A percentile compares a stretch with the other conserved stretches of the same genome.
Conservation (phyloP, 305 asterid species). For the Petunia hybrid region DNA sequence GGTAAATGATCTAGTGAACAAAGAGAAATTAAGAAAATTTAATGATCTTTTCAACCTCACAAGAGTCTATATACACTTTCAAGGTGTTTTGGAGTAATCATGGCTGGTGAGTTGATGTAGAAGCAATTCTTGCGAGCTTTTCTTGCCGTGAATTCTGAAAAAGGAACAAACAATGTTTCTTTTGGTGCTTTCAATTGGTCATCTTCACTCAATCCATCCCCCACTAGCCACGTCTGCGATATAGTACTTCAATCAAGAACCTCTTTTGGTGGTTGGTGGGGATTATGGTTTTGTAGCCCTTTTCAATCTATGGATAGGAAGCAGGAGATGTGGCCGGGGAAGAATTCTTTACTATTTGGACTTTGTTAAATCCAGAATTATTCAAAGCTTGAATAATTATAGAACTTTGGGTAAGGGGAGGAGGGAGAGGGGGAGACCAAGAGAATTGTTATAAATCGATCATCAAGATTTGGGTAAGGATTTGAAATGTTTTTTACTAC, state of each 20-base stretch:
- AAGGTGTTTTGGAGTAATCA: conserved; percentile 71
- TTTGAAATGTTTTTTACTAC: neutral
- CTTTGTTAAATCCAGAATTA: no score
- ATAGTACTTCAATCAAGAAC: neutral
- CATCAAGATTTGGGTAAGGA: neutral
- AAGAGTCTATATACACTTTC: conserved; percentile 71
- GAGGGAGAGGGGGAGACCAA: no score
- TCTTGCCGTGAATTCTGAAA: conserved; percentile 69
- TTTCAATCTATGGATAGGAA: no score
- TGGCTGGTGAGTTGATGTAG: conserved; percentile 70
- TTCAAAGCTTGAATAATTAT: no score
- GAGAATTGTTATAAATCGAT: neutral
- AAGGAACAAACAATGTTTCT: conserved; percentile 75
- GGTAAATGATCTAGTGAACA: neutral
- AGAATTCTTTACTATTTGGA: no score
- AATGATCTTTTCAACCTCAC: conserved; percentile 60
- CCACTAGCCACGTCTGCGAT: conserved; percentile 74
- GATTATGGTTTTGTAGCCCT: no score
- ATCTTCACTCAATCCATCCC: conserved; percentile 59
- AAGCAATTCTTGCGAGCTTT: conserved; percentile 66
- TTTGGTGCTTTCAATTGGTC: conserved; percentile 74
- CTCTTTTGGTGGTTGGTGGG: no score
- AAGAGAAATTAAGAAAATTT: neutral
- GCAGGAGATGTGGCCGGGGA: no score
- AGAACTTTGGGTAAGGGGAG: no score